Evolutionary conservation across 2,329 filamentous ascomycete species (phyloP).

Genomic region (Aspergillus brasiliensis): DNA sequence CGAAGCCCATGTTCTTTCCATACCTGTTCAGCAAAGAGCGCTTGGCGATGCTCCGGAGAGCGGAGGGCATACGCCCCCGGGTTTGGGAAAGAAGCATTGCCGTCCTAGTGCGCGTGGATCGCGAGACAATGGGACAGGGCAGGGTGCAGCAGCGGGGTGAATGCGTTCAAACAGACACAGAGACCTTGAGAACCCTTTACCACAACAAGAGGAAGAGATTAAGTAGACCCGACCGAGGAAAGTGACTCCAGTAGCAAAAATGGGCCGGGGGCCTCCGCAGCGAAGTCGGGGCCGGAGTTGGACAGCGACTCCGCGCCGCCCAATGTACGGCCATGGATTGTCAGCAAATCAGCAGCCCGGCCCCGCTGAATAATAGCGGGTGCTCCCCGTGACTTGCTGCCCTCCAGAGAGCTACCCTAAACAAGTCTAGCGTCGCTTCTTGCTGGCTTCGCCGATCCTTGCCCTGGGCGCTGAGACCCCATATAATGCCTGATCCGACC

Average conservation of each 20-base stretch:
- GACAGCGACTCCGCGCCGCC: constrained; percentile 3
- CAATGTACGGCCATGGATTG: constrained; percentile 6
- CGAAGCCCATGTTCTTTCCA: constrained; percentile 3
- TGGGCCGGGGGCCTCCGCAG: constrained; percentile 7
- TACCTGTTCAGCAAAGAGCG: constrained; percentile 11
- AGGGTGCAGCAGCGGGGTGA: not conserved
- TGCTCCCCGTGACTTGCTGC: not conserved
- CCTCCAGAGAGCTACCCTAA: not conserved
- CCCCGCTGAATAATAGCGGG: not conserved
- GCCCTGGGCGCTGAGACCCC: too few species aligned
- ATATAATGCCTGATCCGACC: too few species aligned
- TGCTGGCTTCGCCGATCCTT: not conserved
- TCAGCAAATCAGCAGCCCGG: constrained; percentile 4
- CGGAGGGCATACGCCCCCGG: constrained; percentile 28
- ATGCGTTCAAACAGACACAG: not conserved
- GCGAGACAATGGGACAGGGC: not conserved
- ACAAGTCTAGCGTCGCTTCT: not conserved
- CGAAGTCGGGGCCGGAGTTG: constrained; percentile 12
- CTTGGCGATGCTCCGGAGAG: constrained; percentile 28
- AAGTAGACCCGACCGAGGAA: not conserved
- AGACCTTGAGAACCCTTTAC: not conserved
- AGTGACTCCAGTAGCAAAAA: constrained; percentile 8
- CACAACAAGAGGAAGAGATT: not conserved
- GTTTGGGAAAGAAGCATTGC: constrained; percentile 21
- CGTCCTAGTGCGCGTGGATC: constrained; percentile 3